These are phyloP conservation scores for Pythium chondricola DNA, from an alignment of 352 stramenopile genomes.

Conservation along the genomic window DNA sequence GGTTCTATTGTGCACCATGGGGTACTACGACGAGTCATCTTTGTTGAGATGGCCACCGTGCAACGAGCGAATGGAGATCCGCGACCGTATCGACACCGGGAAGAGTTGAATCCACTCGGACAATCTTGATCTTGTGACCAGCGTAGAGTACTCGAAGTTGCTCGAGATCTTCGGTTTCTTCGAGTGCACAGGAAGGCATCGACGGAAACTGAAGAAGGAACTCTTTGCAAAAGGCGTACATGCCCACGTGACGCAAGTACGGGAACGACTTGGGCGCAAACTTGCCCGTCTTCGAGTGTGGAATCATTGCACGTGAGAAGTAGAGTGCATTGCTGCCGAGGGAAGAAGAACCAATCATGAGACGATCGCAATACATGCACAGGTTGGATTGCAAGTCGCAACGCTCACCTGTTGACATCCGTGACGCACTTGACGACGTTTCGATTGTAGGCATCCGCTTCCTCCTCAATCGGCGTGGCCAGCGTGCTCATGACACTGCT, in stretches of 20 bases:
- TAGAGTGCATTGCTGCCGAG: conserved; percentile 66
- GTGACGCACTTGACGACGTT: conserved; percentile 78
- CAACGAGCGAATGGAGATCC: conserved; percentile 50
- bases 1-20: conserved; percentile 3
- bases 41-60: conserved; percentile 20
- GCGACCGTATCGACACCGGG: conserved; percentile 65
- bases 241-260: conserved; percentile 70
- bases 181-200: conserved; percentile 43
- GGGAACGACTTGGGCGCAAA: conserved; percentile 40
- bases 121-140: conserved; percentile 64
- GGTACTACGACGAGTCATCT: not conserved
- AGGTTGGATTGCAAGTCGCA: not conserved
- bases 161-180: conserved; percentile 73
- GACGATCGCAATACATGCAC: not conserved
- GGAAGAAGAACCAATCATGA: not conserved
- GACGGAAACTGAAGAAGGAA: conserved; percentile 68
- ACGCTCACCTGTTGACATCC: conserved; percentile 45
- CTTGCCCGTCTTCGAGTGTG: conserved; percentile 54
- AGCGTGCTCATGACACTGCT: conserved; percentile 73
- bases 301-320: conserved; percentile 79
- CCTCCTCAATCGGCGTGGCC: conserved; percentile 50
- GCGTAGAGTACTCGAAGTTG: conserved; percentile 79
- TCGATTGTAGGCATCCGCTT: conserved; percentile 43
- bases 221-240: conserved; percentile 75
- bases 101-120: conserved; percentile 51